Evolutionary conservation across 805 yeast species (phyloP).

Genomic region (Wickerhamiella musiphila): DNA sequence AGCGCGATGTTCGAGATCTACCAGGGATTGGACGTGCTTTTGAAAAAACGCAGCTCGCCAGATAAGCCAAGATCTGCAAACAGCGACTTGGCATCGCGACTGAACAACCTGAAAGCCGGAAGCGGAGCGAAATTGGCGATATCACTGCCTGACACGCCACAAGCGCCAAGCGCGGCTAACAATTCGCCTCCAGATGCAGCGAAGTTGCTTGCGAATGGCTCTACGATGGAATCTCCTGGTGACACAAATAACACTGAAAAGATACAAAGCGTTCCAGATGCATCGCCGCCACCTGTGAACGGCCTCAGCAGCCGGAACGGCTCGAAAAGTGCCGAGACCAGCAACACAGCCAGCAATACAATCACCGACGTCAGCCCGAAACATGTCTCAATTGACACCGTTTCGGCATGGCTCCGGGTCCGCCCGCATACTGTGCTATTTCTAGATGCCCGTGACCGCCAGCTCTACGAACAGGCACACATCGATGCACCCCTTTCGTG

Average conservation of each 20-base stretch:
- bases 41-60: too few relatives aligned
- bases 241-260: too few relatives aligned
- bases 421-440: conserved; percentile 27
- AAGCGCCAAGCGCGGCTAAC: neutral
- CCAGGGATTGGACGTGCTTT: neutral
- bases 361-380: neutral
- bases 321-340: neutral
- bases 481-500: conserved; percentile 40
- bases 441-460: conserved; percentile 52
- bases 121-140: neutral
- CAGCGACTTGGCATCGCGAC: too few relatives aligned
- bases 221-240: too few relatives aligned
- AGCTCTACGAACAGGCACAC: conserved; percentile 45
- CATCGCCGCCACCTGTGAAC: neutral
- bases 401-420: neutral
- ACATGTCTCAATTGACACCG: too few relatives aligned
- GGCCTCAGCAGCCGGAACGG: neutral
- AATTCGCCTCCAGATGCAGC: neutral
- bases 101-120: too few relatives aligned
- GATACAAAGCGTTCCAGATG: too few relatives aligned
- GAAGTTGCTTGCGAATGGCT: too few relatives aligned
- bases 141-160: neutral
- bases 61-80: too few relatives aligned
- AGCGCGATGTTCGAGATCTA: conserved; percentile 3
- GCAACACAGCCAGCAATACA: neutral